Conservation (phyloP, 805 yeast genomes). For the Millerago galiae region DNA sequence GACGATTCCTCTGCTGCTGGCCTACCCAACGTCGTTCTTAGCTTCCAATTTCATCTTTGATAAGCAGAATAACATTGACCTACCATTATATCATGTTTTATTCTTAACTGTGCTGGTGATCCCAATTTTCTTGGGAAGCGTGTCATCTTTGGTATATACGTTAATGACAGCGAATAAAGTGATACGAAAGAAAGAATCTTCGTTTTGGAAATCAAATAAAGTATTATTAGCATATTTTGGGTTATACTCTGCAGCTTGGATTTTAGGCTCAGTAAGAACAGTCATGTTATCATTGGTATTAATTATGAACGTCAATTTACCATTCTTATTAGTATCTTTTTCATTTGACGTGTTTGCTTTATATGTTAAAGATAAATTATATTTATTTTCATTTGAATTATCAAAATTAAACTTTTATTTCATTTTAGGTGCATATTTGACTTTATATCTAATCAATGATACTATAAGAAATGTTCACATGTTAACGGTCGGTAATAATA, state of each 20-base stretch:
- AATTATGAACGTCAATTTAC: constrained; percentile 12
- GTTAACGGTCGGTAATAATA: background rate
- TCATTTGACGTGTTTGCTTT: constrained; percentile 10
- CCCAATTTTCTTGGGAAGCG: constrained; percentile 14
- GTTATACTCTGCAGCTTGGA: constrained; percentile 9
- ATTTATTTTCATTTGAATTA: constrained; percentile 1
- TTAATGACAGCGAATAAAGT: background rate
- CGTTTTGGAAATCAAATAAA: constrained; percentile 1
- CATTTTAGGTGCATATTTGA: constrained; percentile 4
- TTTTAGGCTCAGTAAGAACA: constrained; percentile 21
- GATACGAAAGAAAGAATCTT: constrained; percentile 1
- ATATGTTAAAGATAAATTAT: constrained; percentile 2
- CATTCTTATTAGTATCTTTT: constrained; percentile 8
- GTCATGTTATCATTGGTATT: constrained; percentile 16
- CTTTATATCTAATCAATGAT: constrained; percentile 4
- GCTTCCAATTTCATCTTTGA: constrained; percentile 17
- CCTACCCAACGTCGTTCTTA: constrained; percentile 21
- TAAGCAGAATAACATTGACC: constrained; percentile 2
- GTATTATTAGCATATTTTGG: constrained; percentile 8
- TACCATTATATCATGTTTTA: constrained; percentile 2
- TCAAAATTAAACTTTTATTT: constrained; percentile 5
- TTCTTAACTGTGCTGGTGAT: constrained; percentile 3
- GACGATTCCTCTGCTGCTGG: constrained; percentile 21
- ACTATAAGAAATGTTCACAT: constrained; percentile 14
- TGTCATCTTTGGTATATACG: constrained; percentile 10